Evolutionary conservation across 2,329 filamentous ascomycete species (phyloP), one percentile per base, ranked within the genome.

Genomic region (Furcasterigmium furcatum): DNA sequence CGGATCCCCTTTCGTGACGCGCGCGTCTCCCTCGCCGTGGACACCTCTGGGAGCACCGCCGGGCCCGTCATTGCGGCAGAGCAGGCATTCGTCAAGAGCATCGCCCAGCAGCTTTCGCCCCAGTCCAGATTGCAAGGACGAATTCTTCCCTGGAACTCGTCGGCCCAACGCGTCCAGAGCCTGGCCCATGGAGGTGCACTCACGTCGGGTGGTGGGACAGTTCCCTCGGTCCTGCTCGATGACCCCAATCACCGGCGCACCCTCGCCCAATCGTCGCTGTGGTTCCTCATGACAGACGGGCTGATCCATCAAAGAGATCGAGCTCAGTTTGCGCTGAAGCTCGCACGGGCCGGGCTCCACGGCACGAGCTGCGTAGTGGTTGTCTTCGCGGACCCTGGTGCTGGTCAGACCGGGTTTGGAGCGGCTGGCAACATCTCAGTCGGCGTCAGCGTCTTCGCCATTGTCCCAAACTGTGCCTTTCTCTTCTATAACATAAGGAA

Each of bases 271-370:
- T 46, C 44, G n/a, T 41, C 38, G 7, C 30, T 55, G 5, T 57
- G 54, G 54, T 57, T 57, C 42, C 50, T 57, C 27, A 52, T 55
- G 43, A 57, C 54, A 14, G 54, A 57, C 14, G 54, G 54, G 9
- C 38, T 48, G 4, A 52, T 57, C 10, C 30, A 13, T 8, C 38
- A 42, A 8, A 16, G 10, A 4, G 30, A 29, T 2, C 44, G 49
- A 12, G 27, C 20, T 14, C 36, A 10, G n/a, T 52, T 55, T n/a
- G 50, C 54, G 4, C n/a, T 44, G 21, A 10, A 41, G 21, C 41
- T 55, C 5, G 43, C 53, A 2, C 9, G 30, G 4, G 38, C 41
- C 8, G 36, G 53, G 18, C 35, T 57, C 34, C 54, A 57, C n/a
- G 54, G 54, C 12, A 48, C 47, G 10, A 53, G 44, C 19, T 54